Evolutionary conservation across 2,329 filamentous ascomycete genomes (phyloP).

Genomic region (Botrytis hyacinthi): DNA sequence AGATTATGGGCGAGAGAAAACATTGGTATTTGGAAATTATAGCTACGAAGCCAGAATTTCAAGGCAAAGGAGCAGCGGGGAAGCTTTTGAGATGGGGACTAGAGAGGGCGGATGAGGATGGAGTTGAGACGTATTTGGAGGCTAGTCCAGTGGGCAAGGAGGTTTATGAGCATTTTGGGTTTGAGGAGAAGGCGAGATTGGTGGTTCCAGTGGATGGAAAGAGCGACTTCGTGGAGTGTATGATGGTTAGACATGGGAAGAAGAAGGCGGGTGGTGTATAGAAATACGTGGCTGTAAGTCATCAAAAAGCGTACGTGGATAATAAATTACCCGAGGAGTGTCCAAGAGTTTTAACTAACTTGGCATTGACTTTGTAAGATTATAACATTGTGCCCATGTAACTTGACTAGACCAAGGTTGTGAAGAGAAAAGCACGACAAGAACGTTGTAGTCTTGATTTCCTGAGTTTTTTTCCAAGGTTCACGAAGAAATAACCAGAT

Average conservation of each 20-base stretch:
- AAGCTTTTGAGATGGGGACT: constrained; percentile 49
- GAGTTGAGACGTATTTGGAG: constrained; percentile 49
- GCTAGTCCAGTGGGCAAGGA: constrained; percentile 48
- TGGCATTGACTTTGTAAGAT: not conserved
- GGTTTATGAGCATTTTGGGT: constrained; percentile 51
- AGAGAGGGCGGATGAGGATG: constrained; percentile 45
- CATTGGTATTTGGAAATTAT: constrained; percentile 53
- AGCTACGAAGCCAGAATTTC: constrained; percentile 44
- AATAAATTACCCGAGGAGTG: too few relatives aligned
- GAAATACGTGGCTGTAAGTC: not conserved
- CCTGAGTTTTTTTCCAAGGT: too few relatives aligned
- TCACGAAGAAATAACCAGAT: too few relatives aligned
- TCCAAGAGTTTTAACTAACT: not conserved
- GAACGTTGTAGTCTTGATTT: not conserved
- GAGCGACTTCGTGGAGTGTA: constrained; percentile 35
- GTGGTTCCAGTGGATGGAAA: constrained; percentile 41
- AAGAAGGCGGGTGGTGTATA: not conserved
- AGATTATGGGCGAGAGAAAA: constrained; percentile 43
- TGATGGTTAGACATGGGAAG: constrained; percentile 31
- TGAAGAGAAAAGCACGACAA: not conserved
- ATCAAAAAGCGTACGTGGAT: not conserved
- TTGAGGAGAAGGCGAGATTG: constrained; percentile 43
- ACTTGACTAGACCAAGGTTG: too few relatives aligned
- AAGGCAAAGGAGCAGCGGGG: constrained; percentile 48
- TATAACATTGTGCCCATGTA: accelerated